Conservation (phyloP, 768 basidiomycete genomes). For the Dioszegia crocea region DNA sequence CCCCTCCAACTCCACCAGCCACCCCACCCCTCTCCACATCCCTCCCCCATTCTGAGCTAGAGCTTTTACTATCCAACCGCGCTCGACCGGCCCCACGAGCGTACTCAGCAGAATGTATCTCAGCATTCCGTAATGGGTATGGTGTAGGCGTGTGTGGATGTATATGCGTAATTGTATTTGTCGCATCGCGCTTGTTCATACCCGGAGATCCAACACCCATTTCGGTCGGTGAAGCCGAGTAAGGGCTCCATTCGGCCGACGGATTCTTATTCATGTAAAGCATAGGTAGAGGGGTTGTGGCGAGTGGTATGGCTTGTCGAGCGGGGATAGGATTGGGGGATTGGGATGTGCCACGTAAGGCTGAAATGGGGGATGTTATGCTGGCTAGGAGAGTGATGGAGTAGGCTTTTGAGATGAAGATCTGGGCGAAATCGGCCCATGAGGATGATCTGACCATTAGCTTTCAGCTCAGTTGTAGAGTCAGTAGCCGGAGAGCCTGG, state of each 20-base stretch:
- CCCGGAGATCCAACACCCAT: too few relatives aligned
- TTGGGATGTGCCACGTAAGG: background rate
- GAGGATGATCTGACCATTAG: constrained; percentile 6
- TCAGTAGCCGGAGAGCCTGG: background rate
- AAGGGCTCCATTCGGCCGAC: background rate
- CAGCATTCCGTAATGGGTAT: background rate
- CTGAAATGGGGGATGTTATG: constrained; percentile 7
- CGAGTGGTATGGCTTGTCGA: background rate
- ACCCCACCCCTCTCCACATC: background rate
- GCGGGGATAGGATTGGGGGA: background rate
- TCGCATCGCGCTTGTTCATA: too few relatives aligned
- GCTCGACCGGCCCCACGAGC: background rate
- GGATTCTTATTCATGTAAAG: constrained; percentile 9
- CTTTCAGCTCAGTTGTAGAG: background rate
- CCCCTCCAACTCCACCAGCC: background rate
- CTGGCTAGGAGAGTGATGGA: constrained; percentile 18
- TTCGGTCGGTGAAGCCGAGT: background rate
- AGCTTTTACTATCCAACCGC: background rate
- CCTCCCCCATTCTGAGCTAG: background rate
- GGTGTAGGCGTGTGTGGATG: too few relatives aligned
- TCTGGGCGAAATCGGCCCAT: constrained; percentile 26
- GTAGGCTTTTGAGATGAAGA: constrained; percentile 32
- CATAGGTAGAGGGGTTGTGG: background rate
- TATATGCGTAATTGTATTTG: too few relatives aligned
- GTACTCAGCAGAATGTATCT: background rate